Conservation (phyloP, 2,329 filamentous ascomycete species). For the Nothophaeocryptopus gaeumannii region DNA sequence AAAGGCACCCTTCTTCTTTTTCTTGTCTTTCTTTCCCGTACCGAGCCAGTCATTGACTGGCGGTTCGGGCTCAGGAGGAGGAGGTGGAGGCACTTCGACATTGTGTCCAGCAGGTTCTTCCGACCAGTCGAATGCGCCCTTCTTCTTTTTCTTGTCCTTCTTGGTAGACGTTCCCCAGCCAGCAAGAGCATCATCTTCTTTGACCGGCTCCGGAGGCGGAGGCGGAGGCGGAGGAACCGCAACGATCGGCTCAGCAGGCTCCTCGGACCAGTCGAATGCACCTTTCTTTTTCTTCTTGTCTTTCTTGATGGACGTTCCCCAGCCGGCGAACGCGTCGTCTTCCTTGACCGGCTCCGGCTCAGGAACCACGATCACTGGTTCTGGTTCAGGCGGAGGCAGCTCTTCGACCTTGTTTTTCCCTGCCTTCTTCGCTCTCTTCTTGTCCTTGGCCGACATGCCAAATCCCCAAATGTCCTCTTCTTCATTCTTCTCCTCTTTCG, state of each 20-base stretch:
- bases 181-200: conserved; percentile 14
- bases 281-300: conserved; percentile 43
- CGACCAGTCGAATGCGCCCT: conserved; percentile 34
- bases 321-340: conserved; percentile 19
- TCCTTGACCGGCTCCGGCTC: conserved; percentile 21
- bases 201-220: conserved; percentile 33
- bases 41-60: conserved; percentile 17
- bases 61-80: conserved; percentile 18
- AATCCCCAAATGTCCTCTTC: conserved; percentile 38
- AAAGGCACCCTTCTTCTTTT: conserved; percentile 41
- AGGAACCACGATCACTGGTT: conserved; percentile 18
- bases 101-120: conserved; percentile 26
- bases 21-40: conserved; percentile 35
- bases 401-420: conserved; percentile 40
- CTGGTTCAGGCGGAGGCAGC: conserved; percentile 20
- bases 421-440: conserved; percentile 50
- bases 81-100: conserved; percentile 1
- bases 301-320: conserved; percentile 30
- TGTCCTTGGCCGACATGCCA: conserved; percentile 40
- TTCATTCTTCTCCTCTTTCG: conserved; percentile 36
- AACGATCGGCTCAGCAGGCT: conserved; percentile 21
- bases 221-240: conserved; percentile 27
- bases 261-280: conserved; percentile 36
- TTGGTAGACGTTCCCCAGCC: conserved; percentile 29
- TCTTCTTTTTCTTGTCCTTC: conserved; percentile 43